Conservation (phyloP, 768 basidiomycete genomes). For the Pseudohyphozyma bogoriensis region DNA sequence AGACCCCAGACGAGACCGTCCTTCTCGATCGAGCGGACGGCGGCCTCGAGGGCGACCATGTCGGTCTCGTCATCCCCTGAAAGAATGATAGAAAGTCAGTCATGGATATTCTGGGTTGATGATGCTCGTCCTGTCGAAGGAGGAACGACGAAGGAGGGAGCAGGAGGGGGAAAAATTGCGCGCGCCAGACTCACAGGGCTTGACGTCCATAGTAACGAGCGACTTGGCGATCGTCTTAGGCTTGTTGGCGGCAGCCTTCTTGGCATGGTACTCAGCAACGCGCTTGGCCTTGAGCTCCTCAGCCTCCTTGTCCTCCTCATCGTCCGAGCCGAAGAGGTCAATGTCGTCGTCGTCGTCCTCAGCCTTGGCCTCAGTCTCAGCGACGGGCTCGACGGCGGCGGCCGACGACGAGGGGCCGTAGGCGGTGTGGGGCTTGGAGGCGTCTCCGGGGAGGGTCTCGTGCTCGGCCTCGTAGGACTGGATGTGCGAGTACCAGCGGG, state of each 20-base stretch:
- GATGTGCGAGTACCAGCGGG: slow-evolving; percentile 93
- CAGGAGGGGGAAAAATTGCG: not conserved
- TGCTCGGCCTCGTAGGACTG: slow-evolving; percentile 72
- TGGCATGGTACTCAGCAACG: slow-evolving; percentile 87
- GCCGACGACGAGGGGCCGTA: slow-evolving; percentile 49
- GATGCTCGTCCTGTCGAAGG: no score
- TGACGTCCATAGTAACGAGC: slow-evolving; percentile 93
- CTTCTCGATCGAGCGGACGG: slow-evolving; percentile 74
- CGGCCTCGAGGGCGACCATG: slow-evolving; percentile 72
- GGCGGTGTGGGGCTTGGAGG: slow-evolving; percentile 66
- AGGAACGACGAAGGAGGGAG: no score
- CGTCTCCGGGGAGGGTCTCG: slow-evolving; percentile 69
- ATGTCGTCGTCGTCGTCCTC: slow-evolving; percentile 53
- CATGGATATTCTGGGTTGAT: not conserved
- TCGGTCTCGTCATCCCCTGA: slow-evolving; percentile 92
- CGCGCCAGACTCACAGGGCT: slow-evolving; percentile 52
- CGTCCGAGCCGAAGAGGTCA: slow-evolving; percentile 79
- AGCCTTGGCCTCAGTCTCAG: slow-evolving; percentile 29
- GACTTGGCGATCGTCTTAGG: slow-evolving; percentile 63
- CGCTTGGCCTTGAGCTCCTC: slow-evolving; percentile 84
- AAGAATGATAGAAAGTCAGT: slow-evolving; percentile 34
- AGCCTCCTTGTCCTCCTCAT: slow-evolving; percentile 73
- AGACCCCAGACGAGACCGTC: slow-evolving; percentile 94
- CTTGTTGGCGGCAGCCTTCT: slow-evolving; percentile 43
- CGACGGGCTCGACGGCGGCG: slow-evolving; percentile 42